phyloP scores from a whole-genome alignment of 805 yeast genomes.

The Metschnikowia bowlesiae region DNA sequence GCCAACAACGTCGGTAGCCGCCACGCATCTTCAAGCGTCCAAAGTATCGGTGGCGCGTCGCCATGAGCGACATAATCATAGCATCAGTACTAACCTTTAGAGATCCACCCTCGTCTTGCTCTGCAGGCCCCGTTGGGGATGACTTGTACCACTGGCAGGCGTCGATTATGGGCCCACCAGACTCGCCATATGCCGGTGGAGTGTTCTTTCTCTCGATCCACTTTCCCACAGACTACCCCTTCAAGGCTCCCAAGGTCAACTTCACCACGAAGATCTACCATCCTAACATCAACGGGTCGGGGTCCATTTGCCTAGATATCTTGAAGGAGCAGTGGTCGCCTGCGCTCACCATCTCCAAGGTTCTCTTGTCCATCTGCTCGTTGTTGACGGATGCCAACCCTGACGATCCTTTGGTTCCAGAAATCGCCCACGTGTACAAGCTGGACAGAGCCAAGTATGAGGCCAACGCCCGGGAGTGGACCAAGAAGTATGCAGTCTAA shows the following conservation, averaged over 20 bases:
- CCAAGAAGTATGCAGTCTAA: conserved; percentile 92
- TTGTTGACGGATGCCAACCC: conserved; percentile 97
- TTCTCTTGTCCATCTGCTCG: conserved; percentile 89
- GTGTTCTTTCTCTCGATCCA: conserved; percentile 94
- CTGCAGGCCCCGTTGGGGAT: conserved; percentile 98
- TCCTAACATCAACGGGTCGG: conserved; percentile 94
- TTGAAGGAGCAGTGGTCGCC: conserved; percentile 99
- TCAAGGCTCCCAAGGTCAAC: conserved; percentile 87
- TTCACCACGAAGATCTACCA: conserved; percentile 96
- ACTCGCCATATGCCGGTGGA: conserved; percentile 85
- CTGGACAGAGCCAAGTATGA: conserved; percentile 92
- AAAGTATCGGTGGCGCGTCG: too few species aligned
- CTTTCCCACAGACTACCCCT: conserved; percentile 98
- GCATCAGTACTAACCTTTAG: conserved; percentile 36
- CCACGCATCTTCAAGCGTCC: too few species aligned
- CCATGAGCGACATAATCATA: not conserved
- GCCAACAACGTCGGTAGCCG: too few species aligned
- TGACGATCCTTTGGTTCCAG: conserved; percentile 98
- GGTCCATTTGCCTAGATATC: conserved; percentile 94
- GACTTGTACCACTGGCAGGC: conserved; percentile 99
- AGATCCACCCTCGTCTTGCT: conserved; percentile 98
- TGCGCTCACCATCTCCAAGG: conserved; percentile 93
- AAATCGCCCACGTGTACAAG: conserved; percentile 94
- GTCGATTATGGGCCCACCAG: conserved; percentile 98
- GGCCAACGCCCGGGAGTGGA: conserved; percentile 98